phyloP scores from a whole-genome alignment of 148 eudicot genomes.

The Rhododendron mucronatum region DNA sequence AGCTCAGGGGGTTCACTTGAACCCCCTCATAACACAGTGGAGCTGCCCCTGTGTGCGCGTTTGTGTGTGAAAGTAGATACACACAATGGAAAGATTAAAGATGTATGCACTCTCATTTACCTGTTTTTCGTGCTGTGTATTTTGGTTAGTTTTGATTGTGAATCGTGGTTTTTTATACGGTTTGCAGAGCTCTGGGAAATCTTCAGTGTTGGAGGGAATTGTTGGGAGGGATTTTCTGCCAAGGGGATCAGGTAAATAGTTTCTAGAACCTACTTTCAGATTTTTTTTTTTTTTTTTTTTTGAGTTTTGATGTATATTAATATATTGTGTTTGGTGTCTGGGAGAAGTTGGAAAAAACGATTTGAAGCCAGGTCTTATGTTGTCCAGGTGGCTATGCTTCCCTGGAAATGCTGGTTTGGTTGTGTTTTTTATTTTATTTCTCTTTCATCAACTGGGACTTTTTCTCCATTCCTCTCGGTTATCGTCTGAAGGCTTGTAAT shows the following conservation, averaged over 20 bases:
- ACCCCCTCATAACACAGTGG: too few species aligned
- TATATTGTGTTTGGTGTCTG: neutral
- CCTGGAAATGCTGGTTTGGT: neutral
- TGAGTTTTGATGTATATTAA: neutral
- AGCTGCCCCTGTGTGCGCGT: too few species aligned
- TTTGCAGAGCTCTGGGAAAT: conserved; percentile 73
- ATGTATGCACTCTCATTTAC: neutral
- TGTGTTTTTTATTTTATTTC: neutral
- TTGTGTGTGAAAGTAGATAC: neutral
- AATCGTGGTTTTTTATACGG: neutral
- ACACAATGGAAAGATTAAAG: neutral
- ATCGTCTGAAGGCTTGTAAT: neutral
- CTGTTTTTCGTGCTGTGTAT: neutral
- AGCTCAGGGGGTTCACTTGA: too few species aligned
- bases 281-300: neutral
- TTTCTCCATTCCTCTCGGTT: neutral
- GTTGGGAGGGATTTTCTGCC: conserved; percentile 89
- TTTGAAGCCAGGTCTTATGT: neutral
- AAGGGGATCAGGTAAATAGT: conserved; percentile 59
- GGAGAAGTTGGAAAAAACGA: neutral
- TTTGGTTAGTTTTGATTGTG: neutral
- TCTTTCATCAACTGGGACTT: neutral
- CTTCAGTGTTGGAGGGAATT: conserved; percentile 75
- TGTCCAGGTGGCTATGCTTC: neutral
- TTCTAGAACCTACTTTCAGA: neutral